phyloP scores from a whole-genome alignment of 2,329 filamentous ascomycete genomes.

The Pseudogymnoascus sp. region DNA sequence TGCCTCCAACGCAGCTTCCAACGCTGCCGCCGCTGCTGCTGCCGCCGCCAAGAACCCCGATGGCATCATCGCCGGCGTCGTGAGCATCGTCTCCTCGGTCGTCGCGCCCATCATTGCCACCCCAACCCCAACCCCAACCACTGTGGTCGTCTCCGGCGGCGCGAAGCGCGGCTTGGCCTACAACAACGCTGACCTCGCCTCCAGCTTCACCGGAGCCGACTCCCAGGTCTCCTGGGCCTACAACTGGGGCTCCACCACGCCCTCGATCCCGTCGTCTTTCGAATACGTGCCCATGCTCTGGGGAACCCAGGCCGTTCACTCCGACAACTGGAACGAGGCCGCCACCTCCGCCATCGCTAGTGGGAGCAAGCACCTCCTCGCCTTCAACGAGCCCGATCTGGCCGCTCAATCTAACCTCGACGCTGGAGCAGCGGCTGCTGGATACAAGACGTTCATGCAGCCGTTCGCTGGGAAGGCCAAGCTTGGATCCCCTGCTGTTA shows the following conservation, averaged over 20 bases:
- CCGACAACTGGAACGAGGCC: conserved; percentile 40
- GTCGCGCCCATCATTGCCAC: background rate
- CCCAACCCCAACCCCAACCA: background rate
- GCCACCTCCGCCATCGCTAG: conserved; percentile 42
- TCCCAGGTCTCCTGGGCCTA: conserved; percentile 51
- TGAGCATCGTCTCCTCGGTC: background rate
- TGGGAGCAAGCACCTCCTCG: conserved; percentile 50
- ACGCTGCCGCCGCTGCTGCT: conserved; percentile 1
- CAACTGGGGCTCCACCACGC: conserved; percentile 53
- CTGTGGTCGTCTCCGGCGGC: too few species aligned
- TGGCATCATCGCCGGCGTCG: background rate
- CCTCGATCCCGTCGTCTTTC: conserved; percentile 34
- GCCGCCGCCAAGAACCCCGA: background rate
- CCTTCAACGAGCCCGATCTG: conserved; percentile 67
- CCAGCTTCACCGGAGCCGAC: conserved; percentile 36
- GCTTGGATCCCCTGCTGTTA: conserved; percentile 40
- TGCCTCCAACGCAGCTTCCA: background rate
- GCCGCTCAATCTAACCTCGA: conserved; percentile 44
- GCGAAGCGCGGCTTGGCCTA: conserved; percentile 61
- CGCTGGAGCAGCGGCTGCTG: conserved; percentile 29
- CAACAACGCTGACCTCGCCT: conserved; percentile 49
- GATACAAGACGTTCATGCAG: conserved; percentile 36
- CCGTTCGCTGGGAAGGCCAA: conserved; percentile 35
- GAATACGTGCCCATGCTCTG: conserved; percentile 62
- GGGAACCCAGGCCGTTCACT: conserved; percentile 39